Evolutionary conservation across 805 yeast genomes (phyloP), one percentile per base, ranked within the genome.

Genomic region (Metschnikowia continentalis): DNA sequence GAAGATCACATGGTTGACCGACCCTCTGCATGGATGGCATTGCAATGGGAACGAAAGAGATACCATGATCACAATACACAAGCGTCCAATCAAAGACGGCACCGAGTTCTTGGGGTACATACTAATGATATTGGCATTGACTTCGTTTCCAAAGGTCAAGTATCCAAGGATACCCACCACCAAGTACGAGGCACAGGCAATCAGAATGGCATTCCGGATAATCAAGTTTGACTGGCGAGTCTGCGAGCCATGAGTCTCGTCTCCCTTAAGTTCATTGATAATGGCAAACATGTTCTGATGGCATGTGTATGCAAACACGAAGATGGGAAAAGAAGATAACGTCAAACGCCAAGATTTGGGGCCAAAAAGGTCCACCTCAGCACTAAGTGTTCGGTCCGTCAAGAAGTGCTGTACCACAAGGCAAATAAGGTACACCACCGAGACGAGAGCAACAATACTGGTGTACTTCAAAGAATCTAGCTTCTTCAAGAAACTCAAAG

Each of bases 211-310:
- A 15, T 82, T 81, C 22, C 74, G 61, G 52, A 83, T 68, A 3
- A 79, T 68, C 44, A 80, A 78, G 55, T 81, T 77, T 38, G 78
- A 68, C 57, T 74, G 78, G 50, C 78, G 63, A 1, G 78, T 73
- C 56, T 67, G 72, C 38, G 72, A 65, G 26, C 76, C 76, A 35
- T 58, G 65, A 2, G 35, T 54, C 7, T 66, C 75, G 58, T 59
- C 59, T n/a, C 71, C 68, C 48, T 65, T 58, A 55, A 86, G 70
- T 65, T 88, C 96, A 61, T 85, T 83, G 60, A 84, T 79, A 47
- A 88, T 85, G 8, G 90, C 83, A 63, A 84, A 86, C 75, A 87
- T 81, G 66, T 86, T 88, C 70, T 88, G 92, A 52, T 86, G 86
- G 46, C 94, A 90, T 0, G 92, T 86, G 66, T 79, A 88, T 1